These are phyloP conservation scores for Fusarium phyllophilum DNA, from an alignment of 2,329 filamentous ascomycete species.

Conservation along the genomic window DNA sequence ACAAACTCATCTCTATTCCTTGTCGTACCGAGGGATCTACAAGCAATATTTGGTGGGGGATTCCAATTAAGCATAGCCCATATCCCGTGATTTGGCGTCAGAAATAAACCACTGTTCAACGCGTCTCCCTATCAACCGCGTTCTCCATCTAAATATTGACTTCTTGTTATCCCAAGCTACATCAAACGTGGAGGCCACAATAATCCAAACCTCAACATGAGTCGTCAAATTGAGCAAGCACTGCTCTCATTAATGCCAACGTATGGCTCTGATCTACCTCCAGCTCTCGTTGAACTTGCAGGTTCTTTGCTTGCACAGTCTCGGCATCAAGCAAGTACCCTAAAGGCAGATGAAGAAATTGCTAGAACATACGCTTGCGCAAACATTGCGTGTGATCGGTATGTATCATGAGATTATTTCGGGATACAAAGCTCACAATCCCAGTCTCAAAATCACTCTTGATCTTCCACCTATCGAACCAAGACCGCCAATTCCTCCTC, in stretches of 20 bases:
- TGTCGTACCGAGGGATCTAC: slow-evolving; percentile 22
- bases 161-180: background rate
- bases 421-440: background rate
- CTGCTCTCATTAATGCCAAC: slow-evolving; percentile 80
- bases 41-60: slow-evolving; percentile 10
- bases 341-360: slow-evolving; percentile 89
- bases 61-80: background rate
- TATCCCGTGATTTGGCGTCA: slow-evolving; percentile 36
- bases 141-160: slow-evolving; percentile 8
- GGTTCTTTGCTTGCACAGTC: slow-evolving; percentile 83
- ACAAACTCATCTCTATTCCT: slow-evolving; percentile 7
- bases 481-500: slow-evolving; percentile 80
- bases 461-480: slow-evolving; percentile 81
- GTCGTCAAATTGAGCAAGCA: slow-evolving; percentile 77
- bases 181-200: background rate
- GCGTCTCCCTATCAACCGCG: slow-evolving; percentile 22
- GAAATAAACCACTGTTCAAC: background rate
- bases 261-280: slow-evolving; percentile 72
- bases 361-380: slow-evolving; percentile 86
- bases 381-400: slow-evolving; percentile 90
- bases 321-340: slow-evolving; percentile 76
- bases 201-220: slow-evolving; percentile 63
- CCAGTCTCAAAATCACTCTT: slow-evolving; percentile 77
- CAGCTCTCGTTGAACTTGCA: slow-evolving; percentile 76
- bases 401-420: slow-evolving; percentile 12